phyloP scores from a whole-genome alignment of 208 protist genomes.

The Strigomonas culicis region DNA sequence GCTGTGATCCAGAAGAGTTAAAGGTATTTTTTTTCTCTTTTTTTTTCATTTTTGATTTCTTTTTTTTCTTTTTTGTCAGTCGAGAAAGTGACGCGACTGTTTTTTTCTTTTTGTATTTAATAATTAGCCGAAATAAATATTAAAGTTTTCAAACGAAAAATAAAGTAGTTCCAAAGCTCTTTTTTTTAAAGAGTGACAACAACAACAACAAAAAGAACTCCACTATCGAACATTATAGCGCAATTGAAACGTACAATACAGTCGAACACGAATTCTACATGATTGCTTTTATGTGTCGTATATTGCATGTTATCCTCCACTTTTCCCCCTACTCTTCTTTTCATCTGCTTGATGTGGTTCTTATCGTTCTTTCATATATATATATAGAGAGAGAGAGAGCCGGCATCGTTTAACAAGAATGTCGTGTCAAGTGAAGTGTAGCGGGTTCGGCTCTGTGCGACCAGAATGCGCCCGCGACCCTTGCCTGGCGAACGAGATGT shows the following conservation, averaged over 20 bases:
- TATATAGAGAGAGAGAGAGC: too few species aligned
- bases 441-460: slow-evolving; percentile 65
- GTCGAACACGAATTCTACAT: background rate
- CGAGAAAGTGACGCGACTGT: background rate
- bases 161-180: background rate
- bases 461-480: slow-evolving; percentile 68
- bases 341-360: background rate
- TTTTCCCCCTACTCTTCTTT: slow-evolving; percentile 9
- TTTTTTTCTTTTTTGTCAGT: background rate
- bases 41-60: slow-evolving; percentile 1
- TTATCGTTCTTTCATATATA: too few species aligned
- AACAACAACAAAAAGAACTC: background rate
- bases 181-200: background rate
- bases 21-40: background rate
- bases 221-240: background rate
- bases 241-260: too few species aligned
- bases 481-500: slow-evolving; percentile 66
- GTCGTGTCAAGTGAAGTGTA: slow-evolving; percentile 59
- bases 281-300: background rate
- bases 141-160: background rate
- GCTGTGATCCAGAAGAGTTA: slow-evolving; percentile 59
- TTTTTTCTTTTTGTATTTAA: slow-evolving; percentile 15
- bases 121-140: slow-evolving; percentile 2
- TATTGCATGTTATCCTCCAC: background rate
- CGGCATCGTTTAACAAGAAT: slow-evolving; percentile 11